Conservation (phyloP, 768 basidiomycete species). For the Boletus rubescentipes region DNA sequence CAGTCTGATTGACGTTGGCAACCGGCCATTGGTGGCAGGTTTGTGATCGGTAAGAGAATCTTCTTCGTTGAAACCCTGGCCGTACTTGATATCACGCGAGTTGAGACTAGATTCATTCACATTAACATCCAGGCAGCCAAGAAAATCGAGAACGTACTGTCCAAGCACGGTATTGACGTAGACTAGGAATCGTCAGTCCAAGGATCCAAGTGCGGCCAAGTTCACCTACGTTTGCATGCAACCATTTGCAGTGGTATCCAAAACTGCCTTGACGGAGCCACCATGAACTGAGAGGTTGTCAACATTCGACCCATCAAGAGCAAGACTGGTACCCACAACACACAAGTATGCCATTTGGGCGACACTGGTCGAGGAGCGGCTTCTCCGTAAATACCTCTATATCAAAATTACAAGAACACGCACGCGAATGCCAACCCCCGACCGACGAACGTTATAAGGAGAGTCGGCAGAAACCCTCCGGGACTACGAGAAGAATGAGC, state of each 20-base stretch:
- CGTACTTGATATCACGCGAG: slow-evolving; percentile 15
- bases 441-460: slow-evolving; percentile 4
- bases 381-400: neutral
- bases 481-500: slow-evolving; percentile 11
- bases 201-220: neutral
- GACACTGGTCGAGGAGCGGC: slow-evolving; percentile 6
- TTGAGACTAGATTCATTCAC: slow-evolving; percentile 23
- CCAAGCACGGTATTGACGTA: slow-evolving; percentile 29
- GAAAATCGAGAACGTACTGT: slow-evolving; percentile 15
- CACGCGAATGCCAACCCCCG: slow-evolving; percentile 28
- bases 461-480: neutral
- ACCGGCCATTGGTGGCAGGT: neutral
- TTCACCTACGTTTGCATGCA: slow-evolving; percentile 22
- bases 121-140: neutral
- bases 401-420: slow-evolving; percentile 4
- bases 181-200: slow-evolving; percentile 16
- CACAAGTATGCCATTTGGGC: slow-evolving; percentile 18
- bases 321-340: slow-evolving; percentile 17
- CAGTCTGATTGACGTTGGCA: slow-evolving; percentile 13
- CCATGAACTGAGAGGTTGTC: slow-evolving; percentile 22
- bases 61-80: slow-evolving; percentile 28
- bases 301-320: neutral
- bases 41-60: slow-evolving; percentile 13
- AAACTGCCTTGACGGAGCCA: slow-evolving; percentile 16
- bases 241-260: slow-evolving; percentile 33